Evolutionary conservation across 2,329 filamentous ascomycete genomes (phyloP).

Genomic region (Cryphonectria nitschkei): DNA sequence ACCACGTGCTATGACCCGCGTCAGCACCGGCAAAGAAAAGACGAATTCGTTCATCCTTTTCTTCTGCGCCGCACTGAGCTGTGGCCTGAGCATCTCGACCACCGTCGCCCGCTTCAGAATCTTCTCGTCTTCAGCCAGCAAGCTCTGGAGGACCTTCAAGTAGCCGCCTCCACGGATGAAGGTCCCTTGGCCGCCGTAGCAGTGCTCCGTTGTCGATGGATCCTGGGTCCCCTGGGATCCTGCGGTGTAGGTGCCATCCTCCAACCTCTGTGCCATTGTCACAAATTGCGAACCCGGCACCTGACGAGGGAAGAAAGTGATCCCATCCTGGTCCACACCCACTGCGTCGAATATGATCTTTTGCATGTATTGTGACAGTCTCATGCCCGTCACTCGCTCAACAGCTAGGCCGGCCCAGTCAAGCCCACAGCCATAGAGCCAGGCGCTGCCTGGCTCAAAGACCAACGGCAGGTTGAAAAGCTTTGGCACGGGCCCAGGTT

Average conservation of each 20-base stretch:
- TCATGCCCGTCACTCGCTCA: conserved; percentile 48
- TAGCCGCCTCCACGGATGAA: conserved; percentile 46
- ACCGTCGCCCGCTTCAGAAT: conserved; percentile 48
- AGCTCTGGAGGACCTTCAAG: conserved; percentile 48
- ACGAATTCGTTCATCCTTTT: conserved; percentile 34
- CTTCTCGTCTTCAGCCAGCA: conserved; percentile 53
- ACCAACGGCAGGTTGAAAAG: conserved; percentile 43
- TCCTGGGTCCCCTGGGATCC: conserved; percentile 40
- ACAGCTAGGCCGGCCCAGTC: conserved; percentile 44
- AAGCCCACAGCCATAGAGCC: conserved; percentile 46
- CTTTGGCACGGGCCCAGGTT: conserved; percentile 25
- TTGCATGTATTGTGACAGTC: conserved; percentile 48
- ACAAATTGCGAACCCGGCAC: conserved; percentile 43
- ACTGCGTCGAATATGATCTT: conserved; percentile 48
- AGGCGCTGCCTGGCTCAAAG: conserved; percentile 50
- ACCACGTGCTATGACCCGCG: conserved; percentile 32
- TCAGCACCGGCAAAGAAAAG: conserved; percentile 41
- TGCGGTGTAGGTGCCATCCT: conserved; percentile 40
- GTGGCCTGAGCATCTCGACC: conserved; percentile 51
- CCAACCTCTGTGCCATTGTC: conserved; percentile 43
- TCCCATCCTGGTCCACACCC: conserved; percentile 43
- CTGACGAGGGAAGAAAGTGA: conserved; percentile 43
- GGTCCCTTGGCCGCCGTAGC: conserved; percentile 51
- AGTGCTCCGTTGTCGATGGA: conserved; percentile 39
- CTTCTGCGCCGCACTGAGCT: conserved; percentile 41